Percentiles rank a stretch among this genome's conserved stretches.
Conservation (phyloP, 345 rosid species). For the Gossypium sturtianum region DNA sequence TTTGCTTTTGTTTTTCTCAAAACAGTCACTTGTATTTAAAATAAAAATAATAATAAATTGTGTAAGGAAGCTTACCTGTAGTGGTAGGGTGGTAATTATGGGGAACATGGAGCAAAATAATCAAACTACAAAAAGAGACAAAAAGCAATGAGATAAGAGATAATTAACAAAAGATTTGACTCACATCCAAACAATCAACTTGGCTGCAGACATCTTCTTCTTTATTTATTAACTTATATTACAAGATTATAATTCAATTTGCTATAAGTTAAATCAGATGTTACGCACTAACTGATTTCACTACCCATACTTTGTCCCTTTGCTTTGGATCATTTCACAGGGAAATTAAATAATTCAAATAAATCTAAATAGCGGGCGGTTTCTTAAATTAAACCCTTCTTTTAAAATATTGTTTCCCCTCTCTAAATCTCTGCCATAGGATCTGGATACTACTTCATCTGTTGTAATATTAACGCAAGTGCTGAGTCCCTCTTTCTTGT, state of each 20-base stretch:
- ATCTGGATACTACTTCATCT: not conserved
- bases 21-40: too few relatives aligned
- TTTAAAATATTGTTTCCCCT: not conserved
- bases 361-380: not conserved
- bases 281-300: not conserved
- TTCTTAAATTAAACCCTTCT: not conserved
- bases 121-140: not conserved
- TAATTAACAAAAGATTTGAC: not conserved
- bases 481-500: not conserved
- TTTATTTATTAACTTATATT: not conserved
- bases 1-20: too few relatives aligned
- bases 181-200: not conserved
- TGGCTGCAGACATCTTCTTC: not conserved
- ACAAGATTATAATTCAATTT: not conserved
- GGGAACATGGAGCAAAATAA: not conserved
- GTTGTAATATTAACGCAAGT: not conserved
- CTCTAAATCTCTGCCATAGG: not conserved
- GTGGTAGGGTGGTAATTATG: not conserved
- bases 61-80: too few relatives aligned
- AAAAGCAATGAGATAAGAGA: not conserved
- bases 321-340: not conserved
- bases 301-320: not conserved
- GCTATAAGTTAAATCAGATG: not conserved
- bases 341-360: not conserved
- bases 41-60: too few relatives aligned